These are phyloP conservation scores for Serendipita sp. DNA, from an alignment of 768 basidiomycete species.

Conservation along the genomic window DNA sequence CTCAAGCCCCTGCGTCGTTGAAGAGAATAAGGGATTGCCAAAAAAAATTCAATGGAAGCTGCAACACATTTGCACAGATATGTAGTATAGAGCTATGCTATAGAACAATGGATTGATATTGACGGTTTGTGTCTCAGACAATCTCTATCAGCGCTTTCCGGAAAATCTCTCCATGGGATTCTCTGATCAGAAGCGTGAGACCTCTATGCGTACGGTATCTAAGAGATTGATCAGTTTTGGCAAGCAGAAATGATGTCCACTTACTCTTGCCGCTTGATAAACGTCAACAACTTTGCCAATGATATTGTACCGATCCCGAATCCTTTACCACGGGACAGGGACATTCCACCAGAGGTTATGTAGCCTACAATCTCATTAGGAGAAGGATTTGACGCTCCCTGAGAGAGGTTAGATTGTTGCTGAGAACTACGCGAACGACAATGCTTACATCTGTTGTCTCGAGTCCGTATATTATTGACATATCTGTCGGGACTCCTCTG, in stretches of 20 bases:
- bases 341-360: conserved; percentile 70
- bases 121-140: neutral
- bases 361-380: conserved; percentile 51
- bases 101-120: neutral
- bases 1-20: neutral
- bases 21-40: neutral
- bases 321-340: conserved; percentile 61
- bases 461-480: conserved; percentile 44
- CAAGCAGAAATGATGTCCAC: neutral
- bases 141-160: neutral
- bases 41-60: neutral
- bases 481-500: conserved; percentile 57
- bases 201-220: neutral
- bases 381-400: neutral
- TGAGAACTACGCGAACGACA: no score
- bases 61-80: no score
- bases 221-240: neutral
- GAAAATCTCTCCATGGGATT: neutral
- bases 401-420: neutral
- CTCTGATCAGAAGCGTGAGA: neutral
- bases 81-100: neutral
- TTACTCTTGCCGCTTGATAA: neutral
- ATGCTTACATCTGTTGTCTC: neutral
- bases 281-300: conserved; percentile 31
- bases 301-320: conserved; percentile 63